phyloP scores from a whole-genome alignment of 768 basidiomycete species.

The Sarcomyxa edulis region DNA sequence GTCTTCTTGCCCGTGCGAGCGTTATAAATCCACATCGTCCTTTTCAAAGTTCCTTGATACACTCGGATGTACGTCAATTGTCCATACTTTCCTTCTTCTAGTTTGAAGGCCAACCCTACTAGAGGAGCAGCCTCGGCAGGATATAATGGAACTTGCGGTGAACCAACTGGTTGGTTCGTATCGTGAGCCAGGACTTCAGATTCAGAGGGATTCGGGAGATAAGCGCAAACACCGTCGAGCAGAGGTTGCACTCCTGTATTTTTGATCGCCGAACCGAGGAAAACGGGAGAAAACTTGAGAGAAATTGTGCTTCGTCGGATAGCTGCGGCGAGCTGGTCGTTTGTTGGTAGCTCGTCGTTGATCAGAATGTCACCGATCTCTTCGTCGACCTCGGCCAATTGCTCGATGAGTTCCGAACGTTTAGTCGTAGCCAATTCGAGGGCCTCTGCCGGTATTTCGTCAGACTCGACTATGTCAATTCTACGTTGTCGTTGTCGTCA shows the following conservation, averaged over 20 bases:
- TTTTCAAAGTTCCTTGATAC: slow-evolving; percentile 92
- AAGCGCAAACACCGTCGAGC: slow-evolving; percentile 92
- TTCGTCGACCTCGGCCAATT: slow-evolving; percentile 95
- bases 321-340: slow-evolving; percentile 71
- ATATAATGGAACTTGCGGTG: slow-evolving; percentile 68
- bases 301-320: slow-evolving; percentile 85
- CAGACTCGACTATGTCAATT: slow-evolving; percentile 68
- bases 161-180: slow-evolving; percentile 54
- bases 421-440: slow-evolving; percentile 75
- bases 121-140: slow-evolving; percentile 86
- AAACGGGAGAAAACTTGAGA: slow-evolving; percentile 93
- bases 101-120: slow-evolving; percentile 94
- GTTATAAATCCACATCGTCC: slow-evolving; percentile 82
- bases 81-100: slow-evolving; percentile 96
- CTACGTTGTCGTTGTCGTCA: slow-evolving; percentile 30
- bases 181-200: slow-evolving; percentile 78
- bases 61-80: slow-evolving; percentile 98
- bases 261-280: slow-evolving; percentile 95
- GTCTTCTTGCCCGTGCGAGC: slow-evolving; percentile 94
- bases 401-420: slow-evolving; percentile 88
- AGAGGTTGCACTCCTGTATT: slow-evolving; percentile 94
- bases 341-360: slow-evolving; percentile 72
- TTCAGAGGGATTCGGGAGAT: slow-evolving; percentile 87
- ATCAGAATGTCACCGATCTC: slow-evolving; percentile 89
- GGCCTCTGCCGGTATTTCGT: slow-evolving; percentile 82